These are phyloP conservation scores for Penicillium odoratum DNA, from an alignment of 495 filamentous ascomycete species.

Conservation along the genomic window DNA sequence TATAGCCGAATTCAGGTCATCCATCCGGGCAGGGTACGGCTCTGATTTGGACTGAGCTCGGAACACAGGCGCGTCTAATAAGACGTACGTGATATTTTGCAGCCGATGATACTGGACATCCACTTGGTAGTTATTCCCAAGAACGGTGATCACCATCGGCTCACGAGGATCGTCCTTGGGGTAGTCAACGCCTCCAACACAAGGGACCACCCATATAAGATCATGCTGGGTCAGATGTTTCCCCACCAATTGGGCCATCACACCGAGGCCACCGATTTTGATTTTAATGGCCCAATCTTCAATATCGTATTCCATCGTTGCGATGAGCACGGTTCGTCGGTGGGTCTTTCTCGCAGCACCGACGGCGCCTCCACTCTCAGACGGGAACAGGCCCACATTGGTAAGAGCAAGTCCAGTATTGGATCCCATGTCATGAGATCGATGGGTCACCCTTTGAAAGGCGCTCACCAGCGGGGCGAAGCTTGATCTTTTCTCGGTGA, in stretches of 20 bases:
- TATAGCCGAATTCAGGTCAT: conserved; percentile 68
- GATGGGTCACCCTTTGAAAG: conserved; percentile 26
- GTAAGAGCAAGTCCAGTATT: neutral
- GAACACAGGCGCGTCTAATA: conserved; percentile 70
- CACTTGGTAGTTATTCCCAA: conserved; percentile 63
- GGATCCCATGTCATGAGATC: conserved; percentile 9
- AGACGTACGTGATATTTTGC: conserved; percentile 71
- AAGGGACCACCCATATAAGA: conserved; percentile 72
- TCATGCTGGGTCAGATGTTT: conserved; percentile 66
- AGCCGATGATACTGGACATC: conserved; percentile 64
- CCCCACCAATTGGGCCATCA: conserved; percentile 70
- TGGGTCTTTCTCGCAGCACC: neutral
- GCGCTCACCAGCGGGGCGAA: conserved; percentile 38
- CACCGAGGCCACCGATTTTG: conserved; percentile 72
- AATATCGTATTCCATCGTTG: conserved; percentile 74
- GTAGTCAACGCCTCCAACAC: conserved; percentile 68
- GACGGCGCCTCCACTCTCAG: neutral
- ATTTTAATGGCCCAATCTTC: conserved; percentile 73
- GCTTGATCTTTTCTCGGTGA: conserved; percentile 45
- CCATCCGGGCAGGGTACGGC: conserved; percentile 72
- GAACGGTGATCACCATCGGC: conserved; percentile 61
- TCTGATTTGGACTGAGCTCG: conserved; percentile 67
- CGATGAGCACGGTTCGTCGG: conserved; percentile 60
- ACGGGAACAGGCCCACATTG: neutral
- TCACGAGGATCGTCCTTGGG: conserved; percentile 60